Evolutionary conservation across 1,139 yeast genomes (phyloP).

Genomic region (Wickerhamomyces sp.): DNA sequence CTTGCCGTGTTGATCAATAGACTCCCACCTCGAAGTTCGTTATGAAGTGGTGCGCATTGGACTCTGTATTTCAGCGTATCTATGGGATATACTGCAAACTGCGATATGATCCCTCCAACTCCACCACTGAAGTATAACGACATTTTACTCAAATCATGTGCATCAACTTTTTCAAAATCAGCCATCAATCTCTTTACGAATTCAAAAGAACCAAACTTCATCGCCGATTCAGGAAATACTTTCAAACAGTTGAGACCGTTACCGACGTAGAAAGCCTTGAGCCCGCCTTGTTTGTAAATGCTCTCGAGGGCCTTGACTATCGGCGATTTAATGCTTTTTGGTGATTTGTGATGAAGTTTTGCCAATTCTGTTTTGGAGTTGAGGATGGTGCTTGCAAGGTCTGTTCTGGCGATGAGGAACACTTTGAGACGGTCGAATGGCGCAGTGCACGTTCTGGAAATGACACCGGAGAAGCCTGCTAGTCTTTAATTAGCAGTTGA

Average conservation of each 20-base stretch:
- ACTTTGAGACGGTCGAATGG: slow-evolving; percentile 95
- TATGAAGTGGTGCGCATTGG: slow-evolving; percentile 70
- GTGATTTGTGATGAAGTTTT: slow-evolving; percentile 24
- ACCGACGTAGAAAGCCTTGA: slow-evolving; percentile 86
- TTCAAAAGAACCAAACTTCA: slow-evolving; percentile 95
- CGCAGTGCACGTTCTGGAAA: slow-evolving; percentile 96
- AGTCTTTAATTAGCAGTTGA: background rate
- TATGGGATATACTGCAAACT: slow-evolving; percentile 90
- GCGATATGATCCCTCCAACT: slow-evolving; percentile 90
- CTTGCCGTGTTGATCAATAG: slow-evolving; percentile 63
- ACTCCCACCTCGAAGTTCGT: slow-evolving; percentile 52
- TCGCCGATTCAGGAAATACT: slow-evolving; percentile 96
- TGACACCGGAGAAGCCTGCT: slow-evolving; percentile 51
- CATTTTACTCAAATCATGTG: slow-evolving; percentile 63
- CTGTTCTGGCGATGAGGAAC: slow-evolving; percentile 87
- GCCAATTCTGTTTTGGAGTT: slow-evolving; percentile 43
- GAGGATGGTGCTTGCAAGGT: slow-evolving; percentile 61
- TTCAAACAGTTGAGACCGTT: slow-evolving; percentile 90
- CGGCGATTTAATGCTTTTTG: slow-evolving; percentile 51
- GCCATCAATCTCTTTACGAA: slow-evolving; percentile 75
- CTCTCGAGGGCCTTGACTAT: slow-evolving; percentile 74
- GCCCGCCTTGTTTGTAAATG: slow-evolving; percentile 84
- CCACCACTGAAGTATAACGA: slow-evolving; percentile 94
- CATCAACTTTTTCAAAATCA: slow-evolving; percentile 73
- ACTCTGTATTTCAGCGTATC: slow-evolving; percentile 87